Conservation (phyloP, 176 grass and related monocot genomes). For the Juncus inflexus region DNA sequence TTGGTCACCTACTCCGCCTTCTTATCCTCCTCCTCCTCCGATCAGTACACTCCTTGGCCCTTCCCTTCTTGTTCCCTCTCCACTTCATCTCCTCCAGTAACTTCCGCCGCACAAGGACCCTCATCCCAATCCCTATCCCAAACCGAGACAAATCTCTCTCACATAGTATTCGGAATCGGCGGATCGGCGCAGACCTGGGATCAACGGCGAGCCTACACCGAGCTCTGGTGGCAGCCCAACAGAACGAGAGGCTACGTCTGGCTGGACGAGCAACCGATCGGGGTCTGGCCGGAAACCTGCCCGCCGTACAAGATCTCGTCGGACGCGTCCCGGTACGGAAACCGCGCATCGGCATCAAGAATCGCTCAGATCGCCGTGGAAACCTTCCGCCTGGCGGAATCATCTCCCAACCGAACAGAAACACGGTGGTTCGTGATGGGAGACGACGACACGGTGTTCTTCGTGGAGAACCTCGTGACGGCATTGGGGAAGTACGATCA, state of each 20-base stretch:
- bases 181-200: conserved; percentile 29
- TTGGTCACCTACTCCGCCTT: neutral
- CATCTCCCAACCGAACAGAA: neutral
- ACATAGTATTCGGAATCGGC: conserved; percentile 36
- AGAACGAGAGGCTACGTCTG: conserved; percentile 30
- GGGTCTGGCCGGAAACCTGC: conserved; percentile 1
- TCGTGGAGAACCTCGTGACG: conserved; percentile 33
- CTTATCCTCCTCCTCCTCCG: neutral
- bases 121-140: neutral
- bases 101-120: no score
- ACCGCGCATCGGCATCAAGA: conserved; percentile 19
- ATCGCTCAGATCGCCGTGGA: conserved; percentile 35
- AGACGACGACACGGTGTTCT: conserved; percentile 46
- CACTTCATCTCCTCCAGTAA: neutral
- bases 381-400: neutral
- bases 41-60: neutral
- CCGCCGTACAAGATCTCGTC: conserved; percentile 27
- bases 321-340: conserved; percentile 32
- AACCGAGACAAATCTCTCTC: conserved; percentile 15
- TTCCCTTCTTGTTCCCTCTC: neutral
- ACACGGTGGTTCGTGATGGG: conserved; percentile 39
- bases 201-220: conserved; percentile 25
- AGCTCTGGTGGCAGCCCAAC: conserved; percentile 33
- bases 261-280: conserved; percentile 24
- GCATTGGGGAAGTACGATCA: conserved; percentile 32